Evolutionary conservation across 371 early-diverging fungal species (phyloP).

Genomic region (Apophysomyces sp.): DNA sequence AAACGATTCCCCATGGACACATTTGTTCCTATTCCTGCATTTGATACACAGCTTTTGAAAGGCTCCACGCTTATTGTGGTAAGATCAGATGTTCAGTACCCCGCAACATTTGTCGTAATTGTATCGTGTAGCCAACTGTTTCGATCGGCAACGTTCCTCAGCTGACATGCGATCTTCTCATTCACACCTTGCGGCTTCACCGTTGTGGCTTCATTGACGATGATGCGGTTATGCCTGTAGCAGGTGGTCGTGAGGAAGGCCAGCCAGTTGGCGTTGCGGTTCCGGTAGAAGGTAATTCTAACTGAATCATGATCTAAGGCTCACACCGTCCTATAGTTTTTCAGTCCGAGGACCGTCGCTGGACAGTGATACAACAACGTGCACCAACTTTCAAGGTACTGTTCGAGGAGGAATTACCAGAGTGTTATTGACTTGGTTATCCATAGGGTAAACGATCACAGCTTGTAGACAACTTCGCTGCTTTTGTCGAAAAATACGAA

Average conservation of each 20-base stretch:
- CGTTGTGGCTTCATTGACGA: slow-evolving; percentile 69
- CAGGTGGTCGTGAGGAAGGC: slow-evolving; percentile 33
- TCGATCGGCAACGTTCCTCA: slow-evolving; percentile 86
- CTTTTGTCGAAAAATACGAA: slow-evolving; percentile 48
- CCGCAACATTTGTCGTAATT: background rate
- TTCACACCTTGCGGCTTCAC: slow-evolving; percentile 62
- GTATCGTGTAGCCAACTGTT: slow-evolving; percentile 56
- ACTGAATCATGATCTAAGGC: background rate
- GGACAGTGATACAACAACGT: slow-evolving; percentile 62
- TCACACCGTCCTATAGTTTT: slow-evolving; percentile 38
- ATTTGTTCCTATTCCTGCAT: slow-evolving; percentile 44
- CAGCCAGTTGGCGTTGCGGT: slow-evolving; percentile 30
- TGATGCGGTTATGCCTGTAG: slow-evolving; percentile 57
- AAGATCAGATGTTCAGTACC: background rate
- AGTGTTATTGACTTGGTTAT: background rate
- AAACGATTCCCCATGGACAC: slow-evolving; percentile 27
- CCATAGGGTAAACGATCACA: slow-evolving; percentile 16
- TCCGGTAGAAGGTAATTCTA: slow-evolving; percentile 48
- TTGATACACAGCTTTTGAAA: slow-evolving; percentile 33
- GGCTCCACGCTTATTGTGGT: slow-evolving; percentile 49
- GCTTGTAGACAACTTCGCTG: slow-evolving; percentile 43
- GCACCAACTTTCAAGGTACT: slow-evolving; percentile 47
- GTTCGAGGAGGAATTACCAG: slow-evolving; percentile 8
- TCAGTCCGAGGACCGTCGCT: slow-evolving; percentile 50
- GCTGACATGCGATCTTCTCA: slow-evolving; percentile 66